These are phyloP conservation scores for Escallonia herrerae DNA, from an alignment of 129 eudicot genomes.

Conservation along the genomic window DNA sequence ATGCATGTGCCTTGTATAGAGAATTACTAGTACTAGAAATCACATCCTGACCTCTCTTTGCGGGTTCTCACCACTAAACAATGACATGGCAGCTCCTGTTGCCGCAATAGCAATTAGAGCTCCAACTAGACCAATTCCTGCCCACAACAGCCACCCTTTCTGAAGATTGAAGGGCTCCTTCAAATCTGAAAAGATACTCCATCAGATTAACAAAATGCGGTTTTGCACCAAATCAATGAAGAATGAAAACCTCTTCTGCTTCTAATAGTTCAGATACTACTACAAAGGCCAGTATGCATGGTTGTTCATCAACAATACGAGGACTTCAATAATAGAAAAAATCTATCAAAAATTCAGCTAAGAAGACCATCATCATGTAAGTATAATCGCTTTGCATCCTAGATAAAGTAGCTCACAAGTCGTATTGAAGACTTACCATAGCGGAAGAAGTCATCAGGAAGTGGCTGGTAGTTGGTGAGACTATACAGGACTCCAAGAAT, in stretches of 20 bases:
- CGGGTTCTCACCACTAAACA: slow-evolving; percentile 65
- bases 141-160: slow-evolving; percentile 97
- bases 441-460: slow-evolving; percentile 76
- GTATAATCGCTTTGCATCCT: neutral
- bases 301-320: neutral
- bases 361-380: neutral
- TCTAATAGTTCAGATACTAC: neutral
- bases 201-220: neutral
- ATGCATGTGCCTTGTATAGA: neutral
- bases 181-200: slow-evolving; percentile 44
- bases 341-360: neutral
- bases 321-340: neutral
- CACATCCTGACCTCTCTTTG: slow-evolving; percentile 73
- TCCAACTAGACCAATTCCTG: slow-evolving; percentile 80
- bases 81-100: slow-evolving; percentile 75
- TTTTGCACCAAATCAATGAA: neutral
- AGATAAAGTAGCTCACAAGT: neutral
- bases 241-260: too few relatives aligned
- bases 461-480: slow-evolving; percentile 62
- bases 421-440: slow-evolving; percentile 45
- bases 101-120: slow-evolving; percentile 68
- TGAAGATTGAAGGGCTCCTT: slow-evolving; percentile 78
- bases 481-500: slow-evolving; percentile 73
- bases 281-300: neutral
- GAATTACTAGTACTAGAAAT: slow-evolving; percentile 1